Evolutionary conservation across 768 basidiomycete species (phyloP), one percentile per base, ranked within the genome.

Genomic region (Leccinum ochraceum): DNA sequence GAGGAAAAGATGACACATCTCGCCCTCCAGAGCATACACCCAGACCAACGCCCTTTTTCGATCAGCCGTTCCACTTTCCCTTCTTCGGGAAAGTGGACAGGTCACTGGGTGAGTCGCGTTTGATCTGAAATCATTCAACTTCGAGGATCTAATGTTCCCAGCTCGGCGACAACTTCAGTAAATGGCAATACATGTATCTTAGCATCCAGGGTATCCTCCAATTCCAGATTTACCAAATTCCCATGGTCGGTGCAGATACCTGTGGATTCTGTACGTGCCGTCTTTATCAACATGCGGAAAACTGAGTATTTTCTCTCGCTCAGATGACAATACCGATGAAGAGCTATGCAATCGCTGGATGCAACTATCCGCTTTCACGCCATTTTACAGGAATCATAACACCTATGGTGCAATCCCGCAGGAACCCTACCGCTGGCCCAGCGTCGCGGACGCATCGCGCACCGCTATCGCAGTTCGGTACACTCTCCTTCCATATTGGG

Each of bases 321-420:
- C 50, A 67, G 64, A 42, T 62, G 83, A 80, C 1, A 90, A 90
- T 70, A 86, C 86, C 4, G 83, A 89, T 66, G 90, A 92, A 71
- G 89, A 91, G 68, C 79, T 93, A 11, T 88, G 88, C 72, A 86
- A 85, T 63, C 81, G 91, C n/a, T 92, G 90, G 90, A 90, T 90
- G 88, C 85, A 86, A 71, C 79, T 91, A 16, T 81, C 87, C 7
- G 90, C 89, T 1, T 91, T 92, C 70, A 80, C 81, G 46, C 90
- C 89, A 6, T 92, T 92, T 78, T 90, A 84, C 71, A 77, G 90
- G 54, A 92, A 92, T 70, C 90, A 92, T 69, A 89, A 89, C 60
- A 70, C 79, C 46, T 77, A 76, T 54, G 85, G 83, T n/a, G 86
- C 87, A 3, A 77, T 89, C 46, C 71, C 83, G 9, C 90, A 92